Base-by-base conservation (phyloP, 192 early-diverging fungal species). In the Radiomyces spectabilis region DNA sequence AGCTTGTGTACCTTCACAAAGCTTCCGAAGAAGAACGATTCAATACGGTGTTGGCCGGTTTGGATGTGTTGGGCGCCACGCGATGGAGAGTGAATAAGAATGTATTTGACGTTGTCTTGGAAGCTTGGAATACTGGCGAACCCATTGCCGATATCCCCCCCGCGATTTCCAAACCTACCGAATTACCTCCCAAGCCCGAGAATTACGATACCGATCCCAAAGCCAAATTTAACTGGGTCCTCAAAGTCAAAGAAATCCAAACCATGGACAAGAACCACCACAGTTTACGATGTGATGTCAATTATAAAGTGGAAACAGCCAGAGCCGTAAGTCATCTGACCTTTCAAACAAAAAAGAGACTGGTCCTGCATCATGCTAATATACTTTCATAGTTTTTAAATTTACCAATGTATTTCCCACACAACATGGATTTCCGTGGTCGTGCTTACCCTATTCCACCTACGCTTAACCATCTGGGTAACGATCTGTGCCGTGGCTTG, bases 391-490 rank as follows among this genome's bases (percentile, higher is more conserved):
- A 91, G 86, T 95, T 93, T 59, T 58, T 92, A 26, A 83, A 88
- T 53, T 77, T 91, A 41, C 80, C 80, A 1, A 90, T 98, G 78
- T 98, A 87, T 72, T 98, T 96, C 69, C 95, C 95, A 15, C 95
- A 98, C 71, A 94, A 93, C 61, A 63, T 96, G 55, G 95, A 98
- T 68, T 98, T 98, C 78, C 84, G 95, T 43, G 95, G 95, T 21
- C 88, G 95, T 51, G 94, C 95, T 4, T 98, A 98, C 58, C 92
- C 95, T 39, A 95, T 98, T 30, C 95, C 95, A 26, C 85, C 89
- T 6, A 84, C 90, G 53, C 82, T 98, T 39, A 98, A 96, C 72
- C 95, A 98, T 65, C 81, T 98, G 35, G 93, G 93, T 43, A 91
- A 95, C 68, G 95, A 98, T 72, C 68, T 98, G 52, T 94, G 92